These are phyloP conservation scores for Hyaloscypha bicolor DNA, from an alignment of 495 filamentous ascomycete genomes.

Conservation along the genomic window DNA sequence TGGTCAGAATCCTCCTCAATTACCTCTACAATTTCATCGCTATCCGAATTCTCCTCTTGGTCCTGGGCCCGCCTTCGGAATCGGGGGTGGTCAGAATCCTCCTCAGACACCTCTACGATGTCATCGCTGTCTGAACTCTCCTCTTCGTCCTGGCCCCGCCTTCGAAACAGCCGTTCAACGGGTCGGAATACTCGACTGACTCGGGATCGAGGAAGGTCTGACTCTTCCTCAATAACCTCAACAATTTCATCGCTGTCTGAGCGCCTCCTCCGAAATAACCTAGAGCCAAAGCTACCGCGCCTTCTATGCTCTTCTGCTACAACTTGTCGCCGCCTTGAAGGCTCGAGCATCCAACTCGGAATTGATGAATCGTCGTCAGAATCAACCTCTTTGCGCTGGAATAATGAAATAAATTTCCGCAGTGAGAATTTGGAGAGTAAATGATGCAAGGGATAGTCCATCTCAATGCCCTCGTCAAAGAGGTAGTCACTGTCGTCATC, in stretches of 20 bases:
- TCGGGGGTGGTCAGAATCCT: background rate
- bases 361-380: no score
- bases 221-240: background rate
- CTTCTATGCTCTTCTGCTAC: no score
- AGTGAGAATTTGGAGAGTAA: background rate
- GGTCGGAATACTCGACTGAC: background rate
- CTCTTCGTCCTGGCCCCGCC: no score
- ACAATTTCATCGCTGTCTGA: background rate
- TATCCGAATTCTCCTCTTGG: no score
- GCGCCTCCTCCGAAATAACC: no score
- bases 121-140: no score
- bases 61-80: background rate
- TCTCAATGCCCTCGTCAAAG: background rate
- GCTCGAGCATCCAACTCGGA: no score
- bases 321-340: no score
- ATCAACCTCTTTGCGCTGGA: background rate
- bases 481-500: background rate
- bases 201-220: background rate
- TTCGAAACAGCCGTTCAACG: no score
- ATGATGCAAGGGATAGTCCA: background rate
- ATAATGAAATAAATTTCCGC: background rate
- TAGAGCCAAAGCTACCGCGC: no score
- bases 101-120: background rate
- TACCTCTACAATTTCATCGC: no score
- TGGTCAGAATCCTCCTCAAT: background rate